Evolutionary conservation across 768 basidiomycete species (phyloP), one percentile per base, ranked within the genome.

Genomic region (Lyophyllum semitale): DNA sequence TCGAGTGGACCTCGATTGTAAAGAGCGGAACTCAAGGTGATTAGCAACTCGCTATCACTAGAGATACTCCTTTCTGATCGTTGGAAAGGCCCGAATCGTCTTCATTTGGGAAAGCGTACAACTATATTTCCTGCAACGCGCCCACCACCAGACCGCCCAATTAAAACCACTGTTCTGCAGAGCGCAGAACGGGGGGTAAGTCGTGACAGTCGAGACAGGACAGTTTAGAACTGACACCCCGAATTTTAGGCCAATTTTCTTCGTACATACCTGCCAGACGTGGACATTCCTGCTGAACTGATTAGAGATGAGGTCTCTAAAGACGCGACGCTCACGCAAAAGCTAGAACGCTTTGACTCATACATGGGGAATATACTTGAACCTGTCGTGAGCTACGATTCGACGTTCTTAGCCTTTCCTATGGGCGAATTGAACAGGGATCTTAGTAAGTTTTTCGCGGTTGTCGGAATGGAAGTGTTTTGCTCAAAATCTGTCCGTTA

Each of bases 221-320:
- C 15, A 48, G n/a, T 45, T 30, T 26, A 26, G 35, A 29, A 30
- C 51, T 54, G 51, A 26, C 44, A 35, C 49, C 37, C 17, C 27
- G 29, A 44, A 54, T 17, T 22, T 30, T 55, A 93, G 91, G 80
- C 87, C 13, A 84, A 85, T 52, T 91, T 89, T 61, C 74, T 92
- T 44, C 83, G 87, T 42, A 85, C 83, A 4, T 79, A 81, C 67
- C 78, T 87, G 51, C 89, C 91, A 1, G 89, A 92, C 56, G 76
- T 87, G 15, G 88, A 91, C 55, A 74, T 93, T n/a, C 73, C 88
- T 7, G 71, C 80, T n/a, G 84, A 89, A 37, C 70, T 93, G 22
- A 76, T 93, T 42, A 69, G 81, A 48, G 79, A 82, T 25, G 77
- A 85, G 53, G 68, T 90, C 18, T 68, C 73, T 12, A 71, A 73